These are phyloP conservation scores for Cucurbitaria berberidis DNA, from an alignment of 2,329 filamentous ascomycete genomes.

Conservation along the genomic window DNA sequence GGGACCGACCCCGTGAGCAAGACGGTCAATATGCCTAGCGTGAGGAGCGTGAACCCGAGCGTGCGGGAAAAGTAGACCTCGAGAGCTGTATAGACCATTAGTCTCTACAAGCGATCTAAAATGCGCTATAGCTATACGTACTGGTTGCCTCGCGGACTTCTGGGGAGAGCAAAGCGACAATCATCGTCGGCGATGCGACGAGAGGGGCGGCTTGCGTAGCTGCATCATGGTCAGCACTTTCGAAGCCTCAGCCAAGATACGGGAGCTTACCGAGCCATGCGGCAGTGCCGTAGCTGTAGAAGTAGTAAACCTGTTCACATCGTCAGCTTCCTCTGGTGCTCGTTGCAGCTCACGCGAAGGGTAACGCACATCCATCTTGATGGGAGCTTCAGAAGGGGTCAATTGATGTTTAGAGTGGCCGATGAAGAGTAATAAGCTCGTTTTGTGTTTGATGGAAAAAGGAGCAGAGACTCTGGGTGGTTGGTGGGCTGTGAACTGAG, in stretches of 20 bases:
- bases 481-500: not conserved
- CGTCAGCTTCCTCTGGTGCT: slow-evolving; percentile 19
- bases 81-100: slow-evolving; percentile 54
- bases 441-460: not conserved
- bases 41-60: slow-evolving; percentile 70
- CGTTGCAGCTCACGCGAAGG: not conserved
- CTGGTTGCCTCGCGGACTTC: slow-evolving; percentile 62
- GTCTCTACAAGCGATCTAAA: not conserved
- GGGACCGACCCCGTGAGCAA: slow-evolving; percentile 75
- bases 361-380: slow-evolving; percentile 13
- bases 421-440: not conserved
- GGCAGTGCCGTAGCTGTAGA: slow-evolving; percentile 53
- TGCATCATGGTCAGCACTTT: slow-evolving; percentile 18
- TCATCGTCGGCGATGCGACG: slow-evolving; percentile 65
- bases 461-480: not conserved
- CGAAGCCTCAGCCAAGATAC: no score
- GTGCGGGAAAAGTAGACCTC: slow-evolving; percentile 77
- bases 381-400: not conserved
- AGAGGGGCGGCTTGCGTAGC: slow-evolving; percentile 59
- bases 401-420: not conserved
- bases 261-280: slow-evolving; percentile 48
- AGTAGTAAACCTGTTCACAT: slow-evolving; percentile 48
- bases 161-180: slow-evolving; percentile 64
- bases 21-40: slow-evolving; percentile 68
- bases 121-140: slow-evolving; percentile 42